Conservation (phyloP, 2,329 filamentous ascomycete genomes). For the Calycina marina region DNA sequence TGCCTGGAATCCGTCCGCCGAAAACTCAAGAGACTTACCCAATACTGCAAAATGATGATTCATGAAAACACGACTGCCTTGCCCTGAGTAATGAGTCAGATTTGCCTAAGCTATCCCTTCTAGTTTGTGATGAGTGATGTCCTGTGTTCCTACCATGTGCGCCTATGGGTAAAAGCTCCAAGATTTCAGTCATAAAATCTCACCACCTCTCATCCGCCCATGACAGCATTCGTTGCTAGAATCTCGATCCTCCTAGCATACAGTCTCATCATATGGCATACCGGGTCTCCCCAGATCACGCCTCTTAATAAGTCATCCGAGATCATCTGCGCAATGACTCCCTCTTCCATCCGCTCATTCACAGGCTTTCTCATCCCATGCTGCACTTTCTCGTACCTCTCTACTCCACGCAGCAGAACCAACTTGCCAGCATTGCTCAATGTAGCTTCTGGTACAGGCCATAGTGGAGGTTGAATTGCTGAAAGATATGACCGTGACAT, state of each 20-base stretch:
- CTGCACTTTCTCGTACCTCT: constrained; percentile 24
- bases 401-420: constrained; percentile 45
- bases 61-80: no score
- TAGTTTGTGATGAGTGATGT: no score
- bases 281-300: constrained; percentile 68
- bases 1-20: no score
- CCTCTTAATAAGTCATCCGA: constrained; percentile 52
- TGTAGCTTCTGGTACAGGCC: constrained; percentile 50
- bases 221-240: constrained; percentile 55
- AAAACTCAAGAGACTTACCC: no score
- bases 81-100: no score
- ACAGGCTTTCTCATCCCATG: constrained; percentile 30
- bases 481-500: constrained; percentile 11
- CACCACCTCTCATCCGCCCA: no score
- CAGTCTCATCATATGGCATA: constrained; percentile 66
- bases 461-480: constrained; percentile 29
- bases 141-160: no score
- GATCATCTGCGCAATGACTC: constrained; percentile 54
- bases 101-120: no score
- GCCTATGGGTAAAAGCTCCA: no score
- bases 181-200: no score
- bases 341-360: constrained; percentile 36
- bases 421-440: constrained; percentile 58
- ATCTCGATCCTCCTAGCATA: constrained; percentile 60
- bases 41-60: no score